A percentile compares a stretch with the other conserved stretches of the same genome.
Conservation (phyloP, 768 basidiomycete species). For the Kondoa malvinella region DNA sequence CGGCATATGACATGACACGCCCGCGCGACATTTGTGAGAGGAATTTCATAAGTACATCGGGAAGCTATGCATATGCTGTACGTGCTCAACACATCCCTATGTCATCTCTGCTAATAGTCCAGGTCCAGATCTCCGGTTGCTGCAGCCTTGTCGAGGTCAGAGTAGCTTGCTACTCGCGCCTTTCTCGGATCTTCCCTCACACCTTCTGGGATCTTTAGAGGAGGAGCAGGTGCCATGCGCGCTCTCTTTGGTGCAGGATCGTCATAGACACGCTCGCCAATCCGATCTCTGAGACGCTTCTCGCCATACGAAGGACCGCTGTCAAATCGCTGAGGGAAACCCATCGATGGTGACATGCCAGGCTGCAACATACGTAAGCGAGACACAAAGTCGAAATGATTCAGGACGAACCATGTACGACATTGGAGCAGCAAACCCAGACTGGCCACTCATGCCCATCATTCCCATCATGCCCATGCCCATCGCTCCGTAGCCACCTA, state of each 20-base stretch:
- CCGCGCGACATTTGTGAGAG: background rate
- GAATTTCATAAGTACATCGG: background rate
- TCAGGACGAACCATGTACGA: background rate
- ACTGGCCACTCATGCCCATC: no score
- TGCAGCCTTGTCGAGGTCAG: constrained; percentile 14
- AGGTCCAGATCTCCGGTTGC: constrained; percentile 3
- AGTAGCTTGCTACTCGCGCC: constrained; percentile 9
- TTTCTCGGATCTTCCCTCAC: constrained; percentile 14
- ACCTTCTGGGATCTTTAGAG: constrained; percentile 11
- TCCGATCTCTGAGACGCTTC: background rate
- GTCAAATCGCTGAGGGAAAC: background rate
- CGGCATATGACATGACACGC: background rate
- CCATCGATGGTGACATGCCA: background rate
- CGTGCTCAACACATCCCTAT: background rate
- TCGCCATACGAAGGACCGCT: background rate
- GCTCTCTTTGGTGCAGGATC: constrained; percentile 5
- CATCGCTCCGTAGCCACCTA: background rate
- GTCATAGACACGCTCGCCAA: constrained; percentile 1
- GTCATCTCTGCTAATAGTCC: constrained; percentile 3
- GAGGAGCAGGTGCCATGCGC: constrained; percentile 1
- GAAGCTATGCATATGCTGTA: background rate
- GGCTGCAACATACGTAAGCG: background rate
- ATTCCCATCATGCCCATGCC: no score
- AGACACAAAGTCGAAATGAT: background rate
- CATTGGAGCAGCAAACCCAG: background rate